Evolutionary conservation across 352 stramenopile species (phyloP).

Genomic region (Globisporangium cylindrosporum): DNA sequence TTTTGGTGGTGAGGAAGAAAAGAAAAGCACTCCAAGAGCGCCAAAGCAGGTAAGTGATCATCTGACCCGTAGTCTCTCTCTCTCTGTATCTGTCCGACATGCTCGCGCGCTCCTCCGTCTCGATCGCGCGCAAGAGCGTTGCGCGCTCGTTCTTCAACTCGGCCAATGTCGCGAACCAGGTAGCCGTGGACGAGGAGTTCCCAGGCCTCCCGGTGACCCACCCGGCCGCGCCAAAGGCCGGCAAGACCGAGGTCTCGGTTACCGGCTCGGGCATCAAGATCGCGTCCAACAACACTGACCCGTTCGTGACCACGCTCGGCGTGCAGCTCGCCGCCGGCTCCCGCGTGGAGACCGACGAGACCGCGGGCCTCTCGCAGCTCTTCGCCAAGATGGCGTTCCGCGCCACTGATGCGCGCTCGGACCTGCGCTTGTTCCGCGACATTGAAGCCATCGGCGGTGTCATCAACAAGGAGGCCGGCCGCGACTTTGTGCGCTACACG

Average conservation of each 20-base stretch:
- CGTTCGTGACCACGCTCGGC: conserved; percentile 54
- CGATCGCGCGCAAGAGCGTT: conserved; percentile 25
- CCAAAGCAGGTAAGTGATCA: neutral
- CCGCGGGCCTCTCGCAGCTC: conserved; percentile 71
- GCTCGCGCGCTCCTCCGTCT: conserved; percentile 34
- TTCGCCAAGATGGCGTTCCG: conserved; percentile 86
- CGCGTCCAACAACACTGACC: conserved; percentile 49
- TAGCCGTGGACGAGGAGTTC: conserved; percentile 65
- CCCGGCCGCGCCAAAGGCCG: conserved; percentile 33
- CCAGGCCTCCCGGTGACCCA: conserved; percentile 39
- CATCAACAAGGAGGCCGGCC: conserved; percentile 51
- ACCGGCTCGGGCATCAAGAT: conserved; percentile 54
- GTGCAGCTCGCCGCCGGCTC: conserved; percentile 60
- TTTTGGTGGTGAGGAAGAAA: conserved; percentile 41
- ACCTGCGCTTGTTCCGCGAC: conserved; percentile 79
- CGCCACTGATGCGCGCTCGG: conserved; percentile 62
- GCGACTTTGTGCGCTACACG: conserved; percentile 77
- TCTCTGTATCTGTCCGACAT: conserved; percentile 12
- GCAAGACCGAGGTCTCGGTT: conserved; percentile 33
- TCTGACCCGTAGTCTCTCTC: neutral
- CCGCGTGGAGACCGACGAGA: conserved; percentile 68
- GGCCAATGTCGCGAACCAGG: conserved; percentile 53
- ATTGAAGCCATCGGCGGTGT: conserved; percentile 78
- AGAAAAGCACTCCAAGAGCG: conserved; percentile 19
- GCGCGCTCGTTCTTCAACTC: conserved; percentile 64